phyloP scores from a whole-genome alignment of 2,329 filamentous ascomycete genomes.

The Hypomyces perniciosus region DNA sequence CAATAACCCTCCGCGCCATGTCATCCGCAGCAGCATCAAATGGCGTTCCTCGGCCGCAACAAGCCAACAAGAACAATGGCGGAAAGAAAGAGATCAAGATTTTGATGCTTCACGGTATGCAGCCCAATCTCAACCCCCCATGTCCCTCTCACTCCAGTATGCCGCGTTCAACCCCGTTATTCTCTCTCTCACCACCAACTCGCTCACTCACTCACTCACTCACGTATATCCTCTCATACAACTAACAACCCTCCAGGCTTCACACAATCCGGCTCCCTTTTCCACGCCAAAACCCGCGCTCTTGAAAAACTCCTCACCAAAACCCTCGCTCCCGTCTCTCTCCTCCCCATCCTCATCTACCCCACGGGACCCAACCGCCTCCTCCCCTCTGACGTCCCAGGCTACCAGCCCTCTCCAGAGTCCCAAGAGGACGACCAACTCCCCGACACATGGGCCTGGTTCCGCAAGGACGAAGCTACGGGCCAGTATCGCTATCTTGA shows the following conservation, averaged over 20 bases:
- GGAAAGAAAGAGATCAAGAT: slow-evolving; percentile 55
- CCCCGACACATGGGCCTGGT: slow-evolving; percentile 78
- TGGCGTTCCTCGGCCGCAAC: slow-evolving; percentile 20
- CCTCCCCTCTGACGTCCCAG: slow-evolving; percentile 60
- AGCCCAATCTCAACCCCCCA: background rate
- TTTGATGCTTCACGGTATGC: slow-evolving; percentile 68
- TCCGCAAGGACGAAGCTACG: slow-evolving; percentile 59
- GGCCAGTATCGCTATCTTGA: slow-evolving; percentile 62
- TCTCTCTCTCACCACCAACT: too few species aligned
- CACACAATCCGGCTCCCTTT: slow-evolving; percentile 82
- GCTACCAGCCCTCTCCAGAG: slow-evolving; percentile 45
- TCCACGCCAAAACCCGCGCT: slow-evolving; percentile 82
- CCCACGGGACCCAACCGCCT: slow-evolving; percentile 64
- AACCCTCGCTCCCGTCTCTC: slow-evolving; percentile 54
- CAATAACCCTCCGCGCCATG: slow-evolving; percentile 21
- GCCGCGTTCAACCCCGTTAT: too few species aligned
- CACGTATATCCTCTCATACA: background rate
- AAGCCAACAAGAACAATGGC: slow-evolving; percentile 26
- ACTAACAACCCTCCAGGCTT: slow-evolving; percentile 50
- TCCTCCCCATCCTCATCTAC: slow-evolving; percentile 55
- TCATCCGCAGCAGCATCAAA: slow-evolving; percentile 17
- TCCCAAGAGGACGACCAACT: slow-evolving; percentile 40
- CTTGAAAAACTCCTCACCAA: slow-evolving; percentile 76
- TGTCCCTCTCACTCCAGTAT: too few species aligned
- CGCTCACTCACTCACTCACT: background rate